A percentile compares a stretch with the other conserved stretches of the same genome.
Conservation (phyloP, 192 early-diverging fungal genomes). For the Linnemannia zychae region DNA sequence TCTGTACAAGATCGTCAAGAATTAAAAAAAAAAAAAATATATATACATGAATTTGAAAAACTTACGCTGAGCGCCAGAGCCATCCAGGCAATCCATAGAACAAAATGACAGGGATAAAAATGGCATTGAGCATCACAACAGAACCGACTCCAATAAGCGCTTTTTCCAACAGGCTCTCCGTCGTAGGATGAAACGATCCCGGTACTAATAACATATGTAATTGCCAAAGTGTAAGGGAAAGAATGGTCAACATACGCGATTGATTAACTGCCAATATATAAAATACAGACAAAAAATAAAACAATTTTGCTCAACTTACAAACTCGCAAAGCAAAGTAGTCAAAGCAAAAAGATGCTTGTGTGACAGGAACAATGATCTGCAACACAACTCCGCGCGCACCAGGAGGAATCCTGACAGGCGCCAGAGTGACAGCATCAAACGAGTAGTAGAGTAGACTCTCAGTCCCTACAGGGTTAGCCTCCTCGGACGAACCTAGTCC, state of each 20-base stretch:
- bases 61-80: slow-evolving; percentile 56
- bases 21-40: too few relatives aligned
- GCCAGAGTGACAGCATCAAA: slow-evolving; percentile 33
- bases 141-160: slow-evolving; percentile 39
- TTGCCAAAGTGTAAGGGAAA: too few relatives aligned
- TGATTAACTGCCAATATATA: too few relatives aligned
- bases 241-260: too few relatives aligned
- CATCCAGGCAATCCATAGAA: slow-evolving; percentile 52
- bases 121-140: slow-evolving; percentile 26
- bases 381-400: slow-evolving; percentile 29
- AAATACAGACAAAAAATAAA: neutral
- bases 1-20: neutral
- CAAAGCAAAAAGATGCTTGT: slow-evolving; percentile 47
- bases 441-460: slow-evolving; percentile 41
- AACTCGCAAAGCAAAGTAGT: slow-evolving; percentile 46
- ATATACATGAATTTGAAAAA: neutral
- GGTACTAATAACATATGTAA: slow-evolving; percentile 24
- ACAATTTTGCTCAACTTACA: slow-evolving; percentile 13
- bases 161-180: slow-evolving; percentile 34
- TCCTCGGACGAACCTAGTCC: neutral
- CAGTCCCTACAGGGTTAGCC: slow-evolving; percentile 20
- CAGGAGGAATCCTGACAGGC: slow-evolving; percentile 22
- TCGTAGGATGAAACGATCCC: slow-evolving; percentile 32
- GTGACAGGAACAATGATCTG: slow-evolving; percentile 42
- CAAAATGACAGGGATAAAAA: slow-evolving; percentile 34